phyloP scores from a whole-genome alignment of 345 rosid genomes.

The Eucalyptus pauciflora region DNA sequence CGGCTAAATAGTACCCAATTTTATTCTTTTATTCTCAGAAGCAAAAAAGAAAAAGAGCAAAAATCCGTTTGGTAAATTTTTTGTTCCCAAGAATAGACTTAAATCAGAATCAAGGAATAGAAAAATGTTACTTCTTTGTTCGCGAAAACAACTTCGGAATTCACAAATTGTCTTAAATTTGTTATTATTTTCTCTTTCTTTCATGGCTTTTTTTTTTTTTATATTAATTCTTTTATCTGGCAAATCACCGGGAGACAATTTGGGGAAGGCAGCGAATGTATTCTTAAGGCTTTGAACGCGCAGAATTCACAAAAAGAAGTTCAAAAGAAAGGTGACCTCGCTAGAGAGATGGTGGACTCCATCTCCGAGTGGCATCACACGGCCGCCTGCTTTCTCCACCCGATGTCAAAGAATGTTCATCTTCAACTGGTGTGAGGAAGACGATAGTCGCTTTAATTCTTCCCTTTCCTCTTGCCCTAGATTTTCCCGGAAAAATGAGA shows the following conservation, averaged over 20 bases:
- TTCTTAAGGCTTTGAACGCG: neutral
- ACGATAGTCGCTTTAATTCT: neutral
- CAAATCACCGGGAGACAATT: neutral
- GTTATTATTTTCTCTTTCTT: too few relatives aligned
- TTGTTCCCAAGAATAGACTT: rapidly evolving
- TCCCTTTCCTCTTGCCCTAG: neutral
- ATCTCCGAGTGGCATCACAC: too few relatives aligned
- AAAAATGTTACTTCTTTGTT: too few relatives aligned
- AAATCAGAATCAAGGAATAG: rapidly evolving
- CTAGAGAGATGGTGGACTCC: neutral
- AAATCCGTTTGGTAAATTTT: too few relatives aligned
- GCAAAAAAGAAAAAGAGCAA: rapidly evolving
- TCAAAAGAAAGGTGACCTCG: neutral
- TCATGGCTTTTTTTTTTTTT: neutral
- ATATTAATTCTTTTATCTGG: neutral
- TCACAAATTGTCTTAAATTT: too few relatives aligned
- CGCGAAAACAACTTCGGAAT: rapidly evolving
- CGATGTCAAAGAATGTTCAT: too few relatives aligned
- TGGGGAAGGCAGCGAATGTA: neutral
- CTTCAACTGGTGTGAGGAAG: neutral
- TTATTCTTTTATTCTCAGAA: rapidly evolving
- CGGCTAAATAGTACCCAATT: too few relatives aligned
- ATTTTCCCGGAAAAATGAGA: neutral
- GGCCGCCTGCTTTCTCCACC: too few relatives aligned
- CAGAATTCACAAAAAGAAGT: neutral